Evolutionary conservation across 2,329 filamentous ascomycete genomes (phyloP), one percentile per base, ranked within the genome.

Genomic region (Scleromitrula shiraiana): DNA sequence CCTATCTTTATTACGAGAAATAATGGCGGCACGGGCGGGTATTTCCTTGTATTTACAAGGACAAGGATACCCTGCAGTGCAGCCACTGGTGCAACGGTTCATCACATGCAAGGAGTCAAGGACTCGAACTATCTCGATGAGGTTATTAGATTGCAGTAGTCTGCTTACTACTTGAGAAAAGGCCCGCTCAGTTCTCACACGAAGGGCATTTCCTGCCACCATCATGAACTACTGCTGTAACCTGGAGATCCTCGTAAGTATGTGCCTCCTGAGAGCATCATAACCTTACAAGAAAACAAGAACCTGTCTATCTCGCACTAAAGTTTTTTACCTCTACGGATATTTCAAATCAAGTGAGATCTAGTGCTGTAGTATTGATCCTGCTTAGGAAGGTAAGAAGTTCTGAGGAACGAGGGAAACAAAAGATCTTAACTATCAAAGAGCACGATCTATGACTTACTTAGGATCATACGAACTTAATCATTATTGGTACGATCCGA

Each of bases 1-100:
- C 24, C 33, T 7, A 35, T 14, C 5, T 9, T 24, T 7, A n/a
- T 2, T 5, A 38, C 9, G 23, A n/a, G n/a, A n/a, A n/a, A 22
- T 30, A 29, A 9, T 35, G 27, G 39, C 38, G 45, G 38, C 38
- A 36, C 30, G 26, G 32, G 45, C 45, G 38, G n/a, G n/a, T 41
- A 37, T 30, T 36, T 29, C 29, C 24, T 26, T 23, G 15, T 30
- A 15, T 7, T 7, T 15, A 15, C 7, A 10, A 12, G 20, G 27
- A 26, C 23, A 48, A 33, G 38, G 38, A 19, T 36, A 36, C 38
- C 38, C 29, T 48, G 45, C 37, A 41, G 14, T 14, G 27, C 8
- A 17, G 19, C 14, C n/a, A 22, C 23, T 12, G 17, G 17, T 14
- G 19, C 19, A 37, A n/a, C 33, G 12, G 17, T 14, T 37, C 35